Percentiles rank a stretch among this genome's conserved stretches.
These are phyloP conservation scores for Neckera pumila DNA, from an alignment of 225 moss, liverwort and hornwort species.

Conservation along the genomic window DNA sequence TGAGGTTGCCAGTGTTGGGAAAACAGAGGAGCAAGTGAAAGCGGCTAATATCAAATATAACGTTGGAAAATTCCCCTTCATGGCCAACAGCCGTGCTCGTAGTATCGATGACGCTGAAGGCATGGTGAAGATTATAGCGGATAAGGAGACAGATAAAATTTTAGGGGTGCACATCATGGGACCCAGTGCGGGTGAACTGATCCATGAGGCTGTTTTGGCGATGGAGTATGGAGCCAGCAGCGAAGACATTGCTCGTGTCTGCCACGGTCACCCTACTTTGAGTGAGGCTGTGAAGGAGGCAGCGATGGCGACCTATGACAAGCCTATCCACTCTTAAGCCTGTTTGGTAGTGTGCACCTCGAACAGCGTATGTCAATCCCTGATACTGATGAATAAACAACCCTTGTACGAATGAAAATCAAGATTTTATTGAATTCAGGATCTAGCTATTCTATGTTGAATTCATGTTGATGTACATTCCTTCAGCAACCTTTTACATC, in stretches of 20 bases:
- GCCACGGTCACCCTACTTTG: slow-evolving; percentile 88
- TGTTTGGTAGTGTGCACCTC: not conserved
- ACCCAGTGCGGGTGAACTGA: slow-evolving; percentile 87
- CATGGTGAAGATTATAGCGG: slow-evolving; percentile 92
- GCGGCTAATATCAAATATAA: slow-evolving; percentile 68
- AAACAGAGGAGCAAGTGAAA: slow-evolving; percentile 97
- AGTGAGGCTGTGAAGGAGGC: slow-evolving; percentile 98
- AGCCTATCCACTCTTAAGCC: slow-evolving; percentile 75
- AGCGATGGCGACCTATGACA: slow-evolving; percentile 97
- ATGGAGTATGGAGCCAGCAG: slow-evolving; percentile 97
- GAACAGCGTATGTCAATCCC: slow-evolving; percentile 5
- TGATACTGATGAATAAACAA: slow-evolving; percentile 28
- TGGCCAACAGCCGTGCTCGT: slow-evolving; percentile 92
- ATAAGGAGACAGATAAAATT: slow-evolving; percentile 83
- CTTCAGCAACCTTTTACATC: not conserved
- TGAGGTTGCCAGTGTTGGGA: slow-evolving; percentile 88
- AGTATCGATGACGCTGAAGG: slow-evolving; percentile 94
- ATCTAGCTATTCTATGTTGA: not conserved
- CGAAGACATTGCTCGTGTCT: slow-evolving; percentile 95
- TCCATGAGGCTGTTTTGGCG: slow-evolving; percentile 85
- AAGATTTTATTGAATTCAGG: not conserved
- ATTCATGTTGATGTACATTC: slow-evolving; percentile 2
- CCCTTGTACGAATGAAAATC: not conserved
- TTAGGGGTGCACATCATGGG: slow-evolving; percentile 98
- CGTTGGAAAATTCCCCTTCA: slow-evolving; percentile 89